Evolutionary conservation across 768 basidiomycete genomes (phyloP).

Genomic region (Grammothele lineata): DNA sequence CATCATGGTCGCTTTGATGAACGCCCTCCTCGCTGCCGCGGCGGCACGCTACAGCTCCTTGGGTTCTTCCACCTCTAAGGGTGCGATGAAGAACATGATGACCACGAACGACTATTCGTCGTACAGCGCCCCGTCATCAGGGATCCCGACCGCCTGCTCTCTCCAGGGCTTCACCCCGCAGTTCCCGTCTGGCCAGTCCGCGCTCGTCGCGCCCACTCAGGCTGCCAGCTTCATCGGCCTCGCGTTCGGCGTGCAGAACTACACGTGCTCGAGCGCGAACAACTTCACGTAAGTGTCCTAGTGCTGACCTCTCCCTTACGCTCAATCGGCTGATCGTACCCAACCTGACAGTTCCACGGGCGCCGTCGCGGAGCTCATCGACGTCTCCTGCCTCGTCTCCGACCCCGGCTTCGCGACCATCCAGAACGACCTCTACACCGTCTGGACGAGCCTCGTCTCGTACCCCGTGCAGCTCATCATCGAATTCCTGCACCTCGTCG

Average conservation of each 20-base stretch:
- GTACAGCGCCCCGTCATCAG: too few relatives aligned
- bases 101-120: too few relatives aligned
- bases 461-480: neutral
- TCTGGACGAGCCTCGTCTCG: constrained; percentile 11
- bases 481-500: constrained; percentile 7
- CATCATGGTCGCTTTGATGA: constrained; percentile 16
- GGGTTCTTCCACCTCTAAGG: neutral
- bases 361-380: constrained; percentile 29
- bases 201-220: constrained; percentile 33
- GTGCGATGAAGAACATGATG: too few relatives aligned
- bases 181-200: constrained; percentile 28
- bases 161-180: constrained; percentile 20
- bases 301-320: neutral
- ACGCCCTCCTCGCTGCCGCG: constrained; percentile 12
- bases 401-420: constrained; percentile 17
- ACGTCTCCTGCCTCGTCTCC: constrained; percentile 27
- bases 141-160: constrained; percentile 15
- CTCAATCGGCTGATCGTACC: too few relatives aligned
- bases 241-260: constrained; percentile 50
- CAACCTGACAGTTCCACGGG: constrained; percentile 37
- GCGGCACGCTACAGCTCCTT: constrained; percentile 2
- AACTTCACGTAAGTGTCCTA: constrained; percentile 46
- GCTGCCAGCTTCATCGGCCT: constrained; percentile 37
- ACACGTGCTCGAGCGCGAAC: constrained; percentile 40
- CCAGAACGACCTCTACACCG: constrained; percentile 12